A percentile compares a stretch with the other conserved stretches of the same genome.
Conservation (phyloP, 2,329 filamentous ascomycete genomes). For the Cladorrhinum sp. region DNA sequence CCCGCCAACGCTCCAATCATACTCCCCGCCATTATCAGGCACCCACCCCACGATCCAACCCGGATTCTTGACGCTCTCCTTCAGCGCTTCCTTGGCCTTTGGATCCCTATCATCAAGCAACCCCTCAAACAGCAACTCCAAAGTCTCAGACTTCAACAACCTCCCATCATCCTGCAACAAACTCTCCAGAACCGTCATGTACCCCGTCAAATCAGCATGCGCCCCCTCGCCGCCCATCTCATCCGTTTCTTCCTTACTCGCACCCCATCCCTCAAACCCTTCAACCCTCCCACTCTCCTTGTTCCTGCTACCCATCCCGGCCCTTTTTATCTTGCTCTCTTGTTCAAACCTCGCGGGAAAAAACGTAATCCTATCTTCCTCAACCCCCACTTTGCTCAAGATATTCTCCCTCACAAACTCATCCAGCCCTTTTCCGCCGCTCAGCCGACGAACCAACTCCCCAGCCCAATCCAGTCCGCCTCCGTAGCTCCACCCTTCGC, state of each 20-base stretch:
- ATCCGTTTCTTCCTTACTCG: slow-evolving; percentile 4
- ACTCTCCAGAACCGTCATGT: slow-evolving; percentile 26
- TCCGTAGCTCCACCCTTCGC: slow-evolving; percentile 32
- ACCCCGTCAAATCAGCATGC: slow-evolving; percentile 22
- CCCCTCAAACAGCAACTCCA: slow-evolving; percentile 24
- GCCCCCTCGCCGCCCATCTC: slow-evolving; percentile 30
- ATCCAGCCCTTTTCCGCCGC: slow-evolving; percentile 24
- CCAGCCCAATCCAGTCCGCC: slow-evolving; percentile 32
- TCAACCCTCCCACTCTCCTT: not conserved
- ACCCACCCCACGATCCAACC: slow-evolving; percentile 27
- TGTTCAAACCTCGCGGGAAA: slow-evolving; percentile 21
- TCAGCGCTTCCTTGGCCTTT: slow-evolving; percentile 11
- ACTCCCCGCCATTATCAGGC: slow-evolving; percentile 21
- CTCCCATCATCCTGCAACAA: slow-evolving; percentile 28
- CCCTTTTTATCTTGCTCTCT: not conserved
- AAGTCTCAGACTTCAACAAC: slow-evolving; percentile 19
- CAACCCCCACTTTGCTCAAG: slow-evolving; percentile 22
- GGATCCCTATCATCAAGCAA: slow-evolving; percentile 13
- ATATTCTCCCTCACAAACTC: slow-evolving; percentile 27
- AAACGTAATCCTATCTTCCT: slow-evolving; percentile 23
- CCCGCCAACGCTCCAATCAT: slow-evolving; percentile 29
- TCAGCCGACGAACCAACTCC: slow-evolving; percentile 25
- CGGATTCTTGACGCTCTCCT: slow-evolving; percentile 18
- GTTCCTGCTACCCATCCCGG: slow-evolving; percentile 12
- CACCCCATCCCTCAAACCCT: slow-evolving; percentile 1